A percentile compares a stretch with the other conserved stretches of the same genome.
These are phyloP conservation scores for Thielaviopsis musarum DNA, from an alignment of 2,329 filamentous ascomycete species.

Conservation along the genomic window DNA sequence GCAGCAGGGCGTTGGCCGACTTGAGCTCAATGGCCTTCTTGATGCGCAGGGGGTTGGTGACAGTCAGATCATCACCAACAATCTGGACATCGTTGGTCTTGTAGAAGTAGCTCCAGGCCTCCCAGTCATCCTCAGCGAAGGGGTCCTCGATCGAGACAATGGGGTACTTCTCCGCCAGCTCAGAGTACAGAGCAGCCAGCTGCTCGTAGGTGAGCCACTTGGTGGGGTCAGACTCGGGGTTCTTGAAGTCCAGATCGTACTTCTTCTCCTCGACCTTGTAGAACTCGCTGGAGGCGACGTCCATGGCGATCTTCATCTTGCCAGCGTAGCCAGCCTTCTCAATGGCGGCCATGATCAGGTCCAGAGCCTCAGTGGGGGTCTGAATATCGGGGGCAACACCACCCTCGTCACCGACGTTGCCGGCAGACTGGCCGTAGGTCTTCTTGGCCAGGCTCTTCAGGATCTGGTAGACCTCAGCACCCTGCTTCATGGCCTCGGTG, in stretches of 20 bases:
- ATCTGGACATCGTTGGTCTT: slow-evolving; percentile 98
- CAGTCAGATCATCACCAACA: slow-evolving; percentile 94
- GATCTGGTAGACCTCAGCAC: slow-evolving; percentile 94
- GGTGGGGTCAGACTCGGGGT: slow-evolving; percentile 83
- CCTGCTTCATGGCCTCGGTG: slow-evolving; percentile 90
- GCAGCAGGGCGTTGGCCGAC: slow-evolving; percentile 92
- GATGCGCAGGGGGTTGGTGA: slow-evolving; percentile 97
- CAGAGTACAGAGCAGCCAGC: slow-evolving; percentile 80
- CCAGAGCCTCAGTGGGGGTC: slow-evolving; percentile 87
- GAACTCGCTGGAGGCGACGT: slow-evolving; percentile 97
- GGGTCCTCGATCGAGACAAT: slow-evolving; percentile 98
- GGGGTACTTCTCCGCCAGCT: slow-evolving; percentile 84
- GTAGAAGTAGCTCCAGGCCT: slow-evolving; percentile 99
- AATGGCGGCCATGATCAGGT: slow-evolving; percentile 88
- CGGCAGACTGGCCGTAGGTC: slow-evolving; percentile 97
- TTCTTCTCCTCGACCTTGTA: slow-evolving; percentile 97
- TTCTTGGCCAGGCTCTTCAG: slow-evolving; percentile 96
- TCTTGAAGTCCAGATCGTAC: slow-evolving; percentile 99
- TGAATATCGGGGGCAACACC: slow-evolving; percentile 98
- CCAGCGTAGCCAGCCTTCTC: slow-evolving; percentile 91
- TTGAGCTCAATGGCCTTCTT: slow-evolving; percentile 99
- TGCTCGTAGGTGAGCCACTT: slow-evolving; percentile 99
- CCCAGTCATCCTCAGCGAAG: slow-evolving; percentile 99
- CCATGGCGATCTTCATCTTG: slow-evolving; percentile 96
- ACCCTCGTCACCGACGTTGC: slow-evolving; percentile 98